A percentile compares a stretch with the other conserved stretches of the same genome.
These are phyloP conservation scores for Ophiocordyceps australis DNA, from an alignment of 2,329 filamentous ascomycete genomes.

Conservation along the genomic window DNA sequence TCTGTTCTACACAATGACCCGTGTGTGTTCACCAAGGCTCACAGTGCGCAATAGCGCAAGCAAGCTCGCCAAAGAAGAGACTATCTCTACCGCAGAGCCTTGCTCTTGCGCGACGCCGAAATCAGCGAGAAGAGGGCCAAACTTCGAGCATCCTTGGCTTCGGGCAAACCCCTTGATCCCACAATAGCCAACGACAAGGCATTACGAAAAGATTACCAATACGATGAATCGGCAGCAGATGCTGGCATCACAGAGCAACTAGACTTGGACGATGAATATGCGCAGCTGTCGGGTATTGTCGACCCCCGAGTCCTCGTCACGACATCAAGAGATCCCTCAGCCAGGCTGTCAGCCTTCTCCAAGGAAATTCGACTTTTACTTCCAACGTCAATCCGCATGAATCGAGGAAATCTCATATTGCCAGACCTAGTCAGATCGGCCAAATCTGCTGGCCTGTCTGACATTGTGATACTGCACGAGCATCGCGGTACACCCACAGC, in stretches of 20 bases:
- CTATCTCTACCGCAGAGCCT: slow-evolving; percentile 73
- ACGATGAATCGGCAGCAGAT: slow-evolving; percentile 68
- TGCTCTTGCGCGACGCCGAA: slow-evolving; percentile 78
- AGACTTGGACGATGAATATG: slow-evolving; percentile 78
- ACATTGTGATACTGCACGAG: slow-evolving; percentile 79
- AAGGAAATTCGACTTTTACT: slow-evolving; percentile 78
- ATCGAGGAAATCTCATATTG: slow-evolving; percentile 78
- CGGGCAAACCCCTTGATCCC: slow-evolving; percentile 70
- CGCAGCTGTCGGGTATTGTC: slow-evolving; percentile 74
- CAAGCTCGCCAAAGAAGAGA: slow-evolving; percentile 22
- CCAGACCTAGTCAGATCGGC: slow-evolving; percentile 73
- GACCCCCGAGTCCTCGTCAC: slow-evolving; percentile 75
- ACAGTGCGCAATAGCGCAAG: slow-evolving; percentile 14
- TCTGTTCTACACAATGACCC: no score
- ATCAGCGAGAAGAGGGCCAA: slow-evolving; percentile 83
- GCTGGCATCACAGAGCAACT: slow-evolving; percentile 48
- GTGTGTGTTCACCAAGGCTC: no score
- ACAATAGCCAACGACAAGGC: slow-evolving; percentile 72
- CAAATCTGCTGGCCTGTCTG: slow-evolving; percentile 61
- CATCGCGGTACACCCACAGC: slow-evolving; percentile 86
- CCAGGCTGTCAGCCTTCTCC: slow-evolving; percentile 70
- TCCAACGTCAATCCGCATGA: slow-evolving; percentile 73
- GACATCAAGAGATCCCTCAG: slow-evolving; percentile 75
- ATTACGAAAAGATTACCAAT: slow-evolving; percentile 77
- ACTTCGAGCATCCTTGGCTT: slow-evolving; percentile 70